Conservation (phyloP, 257 asterid genomes). For the Solanum tarijense region DNA sequence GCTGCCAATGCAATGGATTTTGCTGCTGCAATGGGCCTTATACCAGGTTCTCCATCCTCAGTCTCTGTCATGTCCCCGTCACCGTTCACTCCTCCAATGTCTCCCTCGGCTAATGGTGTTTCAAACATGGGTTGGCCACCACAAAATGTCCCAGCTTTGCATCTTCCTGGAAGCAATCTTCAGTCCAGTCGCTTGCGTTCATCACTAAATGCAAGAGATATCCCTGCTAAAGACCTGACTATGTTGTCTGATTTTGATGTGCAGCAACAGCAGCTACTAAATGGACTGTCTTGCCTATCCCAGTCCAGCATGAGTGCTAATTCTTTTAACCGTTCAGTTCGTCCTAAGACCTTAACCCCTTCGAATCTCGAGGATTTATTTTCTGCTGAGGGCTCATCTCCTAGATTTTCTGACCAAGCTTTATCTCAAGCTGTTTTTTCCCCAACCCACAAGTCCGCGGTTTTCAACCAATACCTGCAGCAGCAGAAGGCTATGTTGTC, state of each 20-base stretch:
- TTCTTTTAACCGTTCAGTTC: slow-evolving; percentile 40
- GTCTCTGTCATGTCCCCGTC: slow-evolving; percentile 41
- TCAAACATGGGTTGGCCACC: slow-evolving; percentile 53
- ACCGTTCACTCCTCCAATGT: slow-evolving; percentile 68
- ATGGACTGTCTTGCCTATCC: slow-evolving; percentile 31
- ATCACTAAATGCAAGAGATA: slow-evolving; percentile 60
- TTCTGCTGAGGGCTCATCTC: slow-evolving; percentile 63
- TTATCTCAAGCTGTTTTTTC: slow-evolving; percentile 43
- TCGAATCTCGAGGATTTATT: slow-evolving; percentile 69
- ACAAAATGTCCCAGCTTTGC: slow-evolving; percentile 62
- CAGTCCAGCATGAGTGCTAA: slow-evolving; percentile 18
- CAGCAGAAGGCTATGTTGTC: slow-evolving; percentile 58
- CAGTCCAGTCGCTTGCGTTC: slow-evolving; percentile 79
- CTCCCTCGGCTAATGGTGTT: slow-evolving; percentile 51
- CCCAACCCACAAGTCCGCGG: slow-evolving; percentile 48
- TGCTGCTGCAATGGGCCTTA: slow-evolving; percentile 46
- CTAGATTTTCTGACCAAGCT: slow-evolving; percentile 56
- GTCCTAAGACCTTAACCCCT: slow-evolving; percentile 40
- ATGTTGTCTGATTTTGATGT: slow-evolving; percentile 38
- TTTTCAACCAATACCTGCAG: slow-evolving; percentile 68
- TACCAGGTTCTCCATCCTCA: slow-evolving; percentile 67
- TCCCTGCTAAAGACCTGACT: slow-evolving; percentile 30
- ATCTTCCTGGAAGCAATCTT: slow-evolving; percentile 62
- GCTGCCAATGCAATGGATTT: slow-evolving; percentile 48
- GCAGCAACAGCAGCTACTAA: slow-evolving; percentile 40